A percentile compares a stretch with the other conserved stretches of the same genome.
These are phyloP conservation scores for Stentor roeselii DNA, from an alignment of 73 alveolate genomes.

Conservation along the genomic window DNA sequence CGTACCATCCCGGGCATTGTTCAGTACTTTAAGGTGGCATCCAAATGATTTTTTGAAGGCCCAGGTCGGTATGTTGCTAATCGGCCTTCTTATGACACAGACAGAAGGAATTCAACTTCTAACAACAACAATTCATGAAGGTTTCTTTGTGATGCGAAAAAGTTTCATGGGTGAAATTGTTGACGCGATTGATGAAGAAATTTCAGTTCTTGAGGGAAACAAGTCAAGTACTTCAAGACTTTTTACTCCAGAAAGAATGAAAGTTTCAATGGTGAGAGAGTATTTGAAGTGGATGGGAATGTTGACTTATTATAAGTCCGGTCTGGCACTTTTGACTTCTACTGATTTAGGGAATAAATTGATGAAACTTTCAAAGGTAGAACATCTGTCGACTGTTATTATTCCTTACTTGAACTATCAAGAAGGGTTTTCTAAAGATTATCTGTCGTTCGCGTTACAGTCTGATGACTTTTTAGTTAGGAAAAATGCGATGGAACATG, in stretches of 20 bases:
- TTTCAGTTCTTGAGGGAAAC: neutral
- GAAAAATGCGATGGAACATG: constrained; percentile 21
- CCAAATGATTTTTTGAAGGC: constrained; percentile 19
- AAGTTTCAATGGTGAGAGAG: constrained; percentile 10
- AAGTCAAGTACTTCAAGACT: neutral
- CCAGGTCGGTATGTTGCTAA: neutral
- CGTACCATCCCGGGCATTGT: constrained; percentile 4
- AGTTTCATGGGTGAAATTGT: neutral
- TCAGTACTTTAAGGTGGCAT: constrained; percentile 5
- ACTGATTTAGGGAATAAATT: neutral
- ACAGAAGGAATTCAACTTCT: constrained; percentile 8
- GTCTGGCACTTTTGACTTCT: neutral
- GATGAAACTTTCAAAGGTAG: neutral
- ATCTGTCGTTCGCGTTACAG: constrained; percentile 15
- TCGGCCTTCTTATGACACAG: neutral
- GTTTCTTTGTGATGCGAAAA: constrained; percentile 24
- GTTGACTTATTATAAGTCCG: neutral
- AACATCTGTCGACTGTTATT: constrained; percentile 7
- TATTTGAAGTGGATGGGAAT: constrained; percentile 25
- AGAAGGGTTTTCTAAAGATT: constrained; percentile 9
- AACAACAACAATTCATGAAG: neutral
- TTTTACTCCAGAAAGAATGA: constrained; percentile 26
- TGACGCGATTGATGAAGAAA: constrained; percentile 22
- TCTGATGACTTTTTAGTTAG: neutral
- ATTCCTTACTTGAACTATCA: neutral